Percentiles rank a stretch among this genome's conserved stretches.
Evolutionary conservation across 371 early-diverging fungal species (phyloP).

Genomic region (Chytridium lagenaria): DNA sequence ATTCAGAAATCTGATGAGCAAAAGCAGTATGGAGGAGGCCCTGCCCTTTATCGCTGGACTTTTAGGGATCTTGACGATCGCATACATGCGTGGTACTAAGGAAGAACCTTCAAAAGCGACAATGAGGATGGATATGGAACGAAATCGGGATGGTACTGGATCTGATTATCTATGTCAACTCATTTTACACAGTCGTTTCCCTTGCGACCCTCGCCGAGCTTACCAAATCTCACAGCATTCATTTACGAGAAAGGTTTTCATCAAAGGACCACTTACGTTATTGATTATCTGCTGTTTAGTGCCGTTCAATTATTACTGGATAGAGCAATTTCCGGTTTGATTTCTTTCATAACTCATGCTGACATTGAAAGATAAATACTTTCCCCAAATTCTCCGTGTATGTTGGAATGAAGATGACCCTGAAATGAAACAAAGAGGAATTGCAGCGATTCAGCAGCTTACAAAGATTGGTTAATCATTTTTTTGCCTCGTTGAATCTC

Average conservation of each 20-base stretch:
- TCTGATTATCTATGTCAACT: not conserved
- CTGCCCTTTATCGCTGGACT: not conserved
- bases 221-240: conserved; percentile 66
- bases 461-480: conserved; percentile 64
- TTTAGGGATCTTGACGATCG: not conserved
- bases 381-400: conserved; percentile 59
- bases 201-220: conserved; percentile 65
- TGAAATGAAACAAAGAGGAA: conserved; percentile 62
- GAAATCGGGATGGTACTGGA: not conserved
- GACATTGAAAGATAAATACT: conserved; percentile 44
- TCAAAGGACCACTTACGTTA: not conserved
- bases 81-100: not conserved
- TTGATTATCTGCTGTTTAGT: conserved; percentile 40
- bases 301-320: conserved; percentile 69
- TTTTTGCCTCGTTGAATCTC: not conserved
- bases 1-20: no score
- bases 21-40: not conserved
- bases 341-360: not conserved
- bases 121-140: no score
- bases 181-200: conserved; percentile 27
- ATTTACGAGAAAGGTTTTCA: conserved; percentile 70
- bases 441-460: conserved; percentile 73
- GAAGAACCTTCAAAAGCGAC: not conserved
- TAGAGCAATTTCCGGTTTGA: conserved; percentile 69
- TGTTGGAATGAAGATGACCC: conserved; percentile 57